Evolutionary conservation across 768 basidiomycete species (phyloP).

Genomic region (Infundibulicybe gibba): DNA sequence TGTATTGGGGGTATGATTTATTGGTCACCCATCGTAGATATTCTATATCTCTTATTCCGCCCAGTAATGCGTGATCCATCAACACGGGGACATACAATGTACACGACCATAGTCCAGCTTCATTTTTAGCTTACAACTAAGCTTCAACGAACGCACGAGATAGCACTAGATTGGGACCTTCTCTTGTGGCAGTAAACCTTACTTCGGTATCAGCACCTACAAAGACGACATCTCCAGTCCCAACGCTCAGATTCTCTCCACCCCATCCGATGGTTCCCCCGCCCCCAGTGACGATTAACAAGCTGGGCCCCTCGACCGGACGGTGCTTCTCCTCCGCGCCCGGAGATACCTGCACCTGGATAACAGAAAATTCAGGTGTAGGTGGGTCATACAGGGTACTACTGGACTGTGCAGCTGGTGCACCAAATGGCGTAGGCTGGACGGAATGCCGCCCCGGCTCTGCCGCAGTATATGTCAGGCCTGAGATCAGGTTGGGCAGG

Average conservation of each 20-base stretch:
- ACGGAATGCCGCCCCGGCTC: conserved; percentile 70
- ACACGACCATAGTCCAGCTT: too few relatives aligned
- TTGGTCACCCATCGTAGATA: too few relatives aligned
- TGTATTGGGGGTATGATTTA: too few relatives aligned
- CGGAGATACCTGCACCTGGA: too few relatives aligned
- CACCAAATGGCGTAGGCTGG: conserved; percentile 46
- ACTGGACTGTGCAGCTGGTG: conserved; percentile 16
- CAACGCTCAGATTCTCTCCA: conserved; percentile 33
- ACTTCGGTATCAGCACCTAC: conserved; percentile 70
- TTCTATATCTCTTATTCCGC: too few relatives aligned
- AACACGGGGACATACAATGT: too few relatives aligned
- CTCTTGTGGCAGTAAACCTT: conserved; percentile 33
- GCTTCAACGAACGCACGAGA: conserved; percentile 71
- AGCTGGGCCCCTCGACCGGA: too few relatives aligned
- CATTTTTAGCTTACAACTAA: not conserved
- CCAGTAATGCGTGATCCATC: too few relatives aligned
- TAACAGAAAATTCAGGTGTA: too few relatives aligned
- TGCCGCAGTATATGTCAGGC: conserved; percentile 81
- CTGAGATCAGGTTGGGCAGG: conserved; percentile 82
- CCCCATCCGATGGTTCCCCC: conserved; percentile 58
- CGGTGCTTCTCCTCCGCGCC: too few relatives aligned
- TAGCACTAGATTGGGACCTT: conserved; percentile 37
- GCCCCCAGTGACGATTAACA: too few relatives aligned
- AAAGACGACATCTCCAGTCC: conserved; percentile 76
- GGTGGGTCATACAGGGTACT: conserved; percentile 83